A percentile compares a stretch with the other conserved stretches of the same genome.
Conservation (phyloP, 2,329 filamentous ascomycete genomes). For the Sclerotinia subarctica region DNA sequence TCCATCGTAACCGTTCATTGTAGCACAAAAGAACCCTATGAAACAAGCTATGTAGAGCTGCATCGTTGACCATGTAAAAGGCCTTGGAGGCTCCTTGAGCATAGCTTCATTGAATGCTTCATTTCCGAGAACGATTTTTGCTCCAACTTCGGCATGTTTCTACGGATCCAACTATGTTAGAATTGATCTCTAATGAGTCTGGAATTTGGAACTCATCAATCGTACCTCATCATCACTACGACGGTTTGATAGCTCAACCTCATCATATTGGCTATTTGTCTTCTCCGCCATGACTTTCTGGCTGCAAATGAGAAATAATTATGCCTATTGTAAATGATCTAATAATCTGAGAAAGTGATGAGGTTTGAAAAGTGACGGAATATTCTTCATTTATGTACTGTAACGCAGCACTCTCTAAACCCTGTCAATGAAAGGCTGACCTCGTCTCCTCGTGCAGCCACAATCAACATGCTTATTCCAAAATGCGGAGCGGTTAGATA, state of each 20-base stretch:
- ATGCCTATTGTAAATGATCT: background rate
- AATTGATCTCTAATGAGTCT: background rate
- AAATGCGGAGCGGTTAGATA: background rate
- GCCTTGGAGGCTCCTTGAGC: conserved; percentile 49
- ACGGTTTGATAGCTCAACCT: background rate
- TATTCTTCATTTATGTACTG: conserved; percentile 14
- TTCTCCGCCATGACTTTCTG: conserved; percentile 12
- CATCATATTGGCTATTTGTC: background rate
- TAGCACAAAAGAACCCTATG: conserved; percentile 49
- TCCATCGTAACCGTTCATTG: conserved; percentile 53
- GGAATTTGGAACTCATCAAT: background rate
- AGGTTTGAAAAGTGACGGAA: background rate
- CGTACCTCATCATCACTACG: conserved; percentile 23
- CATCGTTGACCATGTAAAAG: conserved; percentile 43
- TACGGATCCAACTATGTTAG: conserved; percentile 16
- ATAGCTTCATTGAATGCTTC: conserved; percentile 55
- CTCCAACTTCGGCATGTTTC: conserved; percentile 37
- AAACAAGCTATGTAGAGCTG: conserved; percentile 47
- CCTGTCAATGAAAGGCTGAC: conserved; percentile 7
- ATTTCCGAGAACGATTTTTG: conserved; percentile 49
- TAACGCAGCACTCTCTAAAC: background rate
- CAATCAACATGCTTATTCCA: background rate
- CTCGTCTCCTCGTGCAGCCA: conserved; percentile 4
- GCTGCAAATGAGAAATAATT: background rate
- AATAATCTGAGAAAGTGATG: background rate